Base-by-base conservation (phyloP, 805 yeast species). In the Wickerhamiella sergipiensis region DNA sequence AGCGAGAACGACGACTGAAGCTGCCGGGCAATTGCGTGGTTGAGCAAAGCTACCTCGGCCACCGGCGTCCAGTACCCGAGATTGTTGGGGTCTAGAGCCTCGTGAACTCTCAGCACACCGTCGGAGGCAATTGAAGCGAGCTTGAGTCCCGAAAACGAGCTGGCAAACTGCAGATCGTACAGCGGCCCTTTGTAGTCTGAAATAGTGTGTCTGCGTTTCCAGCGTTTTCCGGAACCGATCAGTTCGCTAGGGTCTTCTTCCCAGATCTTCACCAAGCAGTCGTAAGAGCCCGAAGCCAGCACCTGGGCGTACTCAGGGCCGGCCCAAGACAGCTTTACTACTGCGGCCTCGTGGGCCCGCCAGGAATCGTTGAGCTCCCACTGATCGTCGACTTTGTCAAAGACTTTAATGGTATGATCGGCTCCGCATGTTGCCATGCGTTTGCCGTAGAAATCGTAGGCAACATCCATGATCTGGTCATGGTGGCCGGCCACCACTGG, bases 391-490 rank as follows among this genome's bases (percentile, higher is more conserved):
- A 74, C 68, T 33, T 83, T 70, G 62, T 85, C 90, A 64, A 88
- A 92, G 31, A 92, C 89, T 61, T 87, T 86, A 55, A 92, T 77
- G 61, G 86, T 95, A 61, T 89, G 96, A 67, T 92, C 98, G 0
- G 95, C 85, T 3, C 96, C 86, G 53, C 95, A 89, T 0, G 97
- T 90, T 2, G 97, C 98, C 51, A 92, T 72, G 54, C 88, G 85
- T 50, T 81, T 79, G 1, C 98, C 97, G 63, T 90, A 90, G 67
- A 83, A 90, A 66, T 92, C 74, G 66, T 89, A 92, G 19, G 86
- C 81, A 22, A 89, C 79, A 61, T 89, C 96, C 58, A 89, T 94
- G 45, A 90, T 80, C 50, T 90, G 74, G 65, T 92, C 98, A 60
- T 87, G 95, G 65, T 92, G 97, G 36, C 94, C 94, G 0, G 96